A percentile compares a stretch with the other conserved stretches of the same genome.
phyloP scores from a whole-genome alignment of 805 yeast genomes.

The Candida stauntonica region DNA sequence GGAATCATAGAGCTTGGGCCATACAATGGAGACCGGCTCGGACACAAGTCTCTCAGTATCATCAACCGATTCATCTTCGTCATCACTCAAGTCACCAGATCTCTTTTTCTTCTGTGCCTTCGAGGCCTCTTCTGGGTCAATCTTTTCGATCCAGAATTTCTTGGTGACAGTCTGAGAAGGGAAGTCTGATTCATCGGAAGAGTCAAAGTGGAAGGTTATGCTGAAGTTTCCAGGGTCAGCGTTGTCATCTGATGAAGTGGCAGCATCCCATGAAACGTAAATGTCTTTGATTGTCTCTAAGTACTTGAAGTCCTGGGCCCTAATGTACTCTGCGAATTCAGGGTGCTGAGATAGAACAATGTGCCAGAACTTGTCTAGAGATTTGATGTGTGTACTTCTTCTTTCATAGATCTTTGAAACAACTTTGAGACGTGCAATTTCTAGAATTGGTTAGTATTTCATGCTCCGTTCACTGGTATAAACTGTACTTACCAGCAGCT shows the following conservation, averaged over 20 bases:
- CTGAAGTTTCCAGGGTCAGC: constrained; percentile 50
- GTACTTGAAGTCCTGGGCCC: constrained; percentile 71
- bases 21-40: constrained; percentile 47
- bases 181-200: constrained; percentile 36
- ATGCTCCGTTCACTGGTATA: no score
- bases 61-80: constrained; percentile 32
- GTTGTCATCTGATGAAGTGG: constrained; percentile 27
- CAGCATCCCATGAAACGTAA: constrained; percentile 48
- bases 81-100: constrained; percentile 18
- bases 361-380: constrained; percentile 82
- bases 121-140: constrained; percentile 18
- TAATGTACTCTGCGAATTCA: constrained; percentile 77
- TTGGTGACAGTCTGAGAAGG: constrained; percentile 60
- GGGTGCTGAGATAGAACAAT: constrained; percentile 78
- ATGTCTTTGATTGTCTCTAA: constrained; percentile 65
- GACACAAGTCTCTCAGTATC: constrained; percentile 57
- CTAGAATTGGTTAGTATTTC: no score
- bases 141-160: constrained; percentile 41
- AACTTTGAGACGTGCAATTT: constrained; percentile 45
- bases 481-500: constrained; percentile 38
- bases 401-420: constrained; percentile 54
- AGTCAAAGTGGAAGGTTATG: constrained; percentile 55
- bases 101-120: constrained; percentile 15
- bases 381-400: constrained; percentile 47
- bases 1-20: constrained; percentile 63